Conservation (phyloP, 805 yeast species). For the Kuraishia hungarica region DNA sequence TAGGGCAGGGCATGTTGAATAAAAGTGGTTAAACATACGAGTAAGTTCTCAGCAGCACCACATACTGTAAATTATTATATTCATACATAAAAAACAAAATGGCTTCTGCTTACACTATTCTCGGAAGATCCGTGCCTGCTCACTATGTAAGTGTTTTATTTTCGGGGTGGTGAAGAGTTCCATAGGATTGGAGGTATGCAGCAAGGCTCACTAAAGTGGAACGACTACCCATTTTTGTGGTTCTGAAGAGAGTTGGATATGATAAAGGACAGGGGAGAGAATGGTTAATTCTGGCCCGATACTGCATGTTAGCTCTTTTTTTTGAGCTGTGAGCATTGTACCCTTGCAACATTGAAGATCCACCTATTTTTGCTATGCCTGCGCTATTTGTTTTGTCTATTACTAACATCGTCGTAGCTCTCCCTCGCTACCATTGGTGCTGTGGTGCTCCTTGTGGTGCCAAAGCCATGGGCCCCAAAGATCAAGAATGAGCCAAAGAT, state of each 20-base stretch:
- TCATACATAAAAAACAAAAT: constrained; percentile 28
- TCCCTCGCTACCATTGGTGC: constrained; percentile 76
- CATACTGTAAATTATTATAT: neutral
- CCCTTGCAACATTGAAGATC: too few relatives aligned
- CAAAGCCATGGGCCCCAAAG: constrained; percentile 67
- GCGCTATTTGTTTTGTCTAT: neutral
- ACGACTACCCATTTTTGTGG: too few relatives aligned
- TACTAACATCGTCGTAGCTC: constrained; percentile 28
- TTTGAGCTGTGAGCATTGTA: too few relatives aligned
- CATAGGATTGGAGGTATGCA: too few relatives aligned
- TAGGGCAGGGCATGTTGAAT: neutral
- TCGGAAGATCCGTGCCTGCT: constrained; percentile 80
- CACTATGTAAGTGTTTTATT: constrained; percentile 45
- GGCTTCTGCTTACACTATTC: constrained; percentile 80
- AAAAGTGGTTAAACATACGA: neutral
- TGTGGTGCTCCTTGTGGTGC: constrained; percentile 52
- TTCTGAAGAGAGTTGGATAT: too few relatives aligned
- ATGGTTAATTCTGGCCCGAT: too few relatives aligned
- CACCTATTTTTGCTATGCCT: too few relatives aligned
- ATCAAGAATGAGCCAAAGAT: constrained; percentile 54
- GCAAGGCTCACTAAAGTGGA: too few relatives aligned
- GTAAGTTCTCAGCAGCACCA: neutral
- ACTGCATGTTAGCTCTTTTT: too few relatives aligned
- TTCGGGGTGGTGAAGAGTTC: neutral
- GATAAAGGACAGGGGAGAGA: too few relatives aligned